A percentile compares a stretch with the other conserved stretches of the same genome.
These are phyloP conservation scores for Pharus latifolius DNA, from an alignment of 176 grass and related monocot genomes.

Conservation along the genomic window DNA sequence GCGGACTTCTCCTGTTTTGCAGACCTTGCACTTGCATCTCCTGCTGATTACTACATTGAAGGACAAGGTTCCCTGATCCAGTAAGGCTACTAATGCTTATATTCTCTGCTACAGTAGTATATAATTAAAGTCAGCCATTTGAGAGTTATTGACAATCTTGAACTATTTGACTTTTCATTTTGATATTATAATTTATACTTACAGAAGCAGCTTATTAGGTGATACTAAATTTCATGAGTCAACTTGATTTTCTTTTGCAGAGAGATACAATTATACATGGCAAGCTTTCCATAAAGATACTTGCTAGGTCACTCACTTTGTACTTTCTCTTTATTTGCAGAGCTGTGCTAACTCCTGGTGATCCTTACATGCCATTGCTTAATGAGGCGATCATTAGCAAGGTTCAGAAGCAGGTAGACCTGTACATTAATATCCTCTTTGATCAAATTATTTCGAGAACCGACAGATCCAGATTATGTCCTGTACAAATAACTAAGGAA, in stretches of 20 bases:
- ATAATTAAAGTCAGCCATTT: not conserved
- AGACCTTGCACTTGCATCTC: constrained; percentile 92
- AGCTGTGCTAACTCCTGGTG: constrained; percentile 94
- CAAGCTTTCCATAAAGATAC: too few species aligned
- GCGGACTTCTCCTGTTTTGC: constrained; percentile 95
- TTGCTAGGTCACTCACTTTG: not conserved
- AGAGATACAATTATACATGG: not conserved
- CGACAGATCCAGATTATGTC: not conserved
- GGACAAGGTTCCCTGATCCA: constrained; percentile 98
- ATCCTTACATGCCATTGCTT: constrained; percentile 94
- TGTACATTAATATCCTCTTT: not conserved
- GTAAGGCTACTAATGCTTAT: constrained; percentile 43
- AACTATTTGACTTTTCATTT: not conserved
- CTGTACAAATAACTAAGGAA: not conserved
- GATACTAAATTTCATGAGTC: not conserved
- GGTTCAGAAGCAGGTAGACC: constrained; percentile 76
- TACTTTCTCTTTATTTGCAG: constrained; percentile 25
- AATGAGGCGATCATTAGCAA: constrained; percentile 85
- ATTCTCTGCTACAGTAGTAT: not conserved
- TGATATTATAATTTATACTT: not conserved
- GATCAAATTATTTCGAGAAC: not conserved
- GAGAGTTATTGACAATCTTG: not conserved
- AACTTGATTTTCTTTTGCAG: not conserved
- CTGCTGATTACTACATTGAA: constrained; percentile 91
- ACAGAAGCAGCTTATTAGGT: not conserved